Conservation (phyloP, 1,284 basidiomycete species). For the Leccinum subatratum region DNA sequence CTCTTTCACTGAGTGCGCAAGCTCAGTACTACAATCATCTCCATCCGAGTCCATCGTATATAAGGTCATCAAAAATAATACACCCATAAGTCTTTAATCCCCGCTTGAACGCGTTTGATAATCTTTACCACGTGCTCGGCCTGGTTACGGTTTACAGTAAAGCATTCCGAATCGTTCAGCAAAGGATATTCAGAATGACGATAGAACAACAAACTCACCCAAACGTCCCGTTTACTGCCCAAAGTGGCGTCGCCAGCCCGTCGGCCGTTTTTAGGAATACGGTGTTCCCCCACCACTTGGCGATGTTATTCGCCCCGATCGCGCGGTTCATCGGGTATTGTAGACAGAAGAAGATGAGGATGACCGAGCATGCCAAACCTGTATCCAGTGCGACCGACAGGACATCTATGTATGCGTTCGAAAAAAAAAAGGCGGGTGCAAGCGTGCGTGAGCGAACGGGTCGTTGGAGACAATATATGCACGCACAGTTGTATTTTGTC, state of each 20-base stretch:
- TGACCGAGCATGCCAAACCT: constrained; percentile 42
- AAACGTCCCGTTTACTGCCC: constrained; percentile 23
- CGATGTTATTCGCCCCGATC: constrained; percentile 41
- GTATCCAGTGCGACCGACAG: constrained; percentile 50
- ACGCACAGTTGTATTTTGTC: constrained; percentile 50
- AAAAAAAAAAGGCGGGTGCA: neutral
- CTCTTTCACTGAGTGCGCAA: neutral
- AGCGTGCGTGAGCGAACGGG: neutral
- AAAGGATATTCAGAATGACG: neutral
- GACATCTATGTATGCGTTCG: constrained; percentile 32
- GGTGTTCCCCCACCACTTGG: constrained; percentile 53
- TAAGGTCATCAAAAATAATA: neutral
- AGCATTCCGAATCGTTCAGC: neutral
- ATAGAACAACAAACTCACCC: constrained; percentile 16
- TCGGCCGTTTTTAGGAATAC: constrained; percentile 44
- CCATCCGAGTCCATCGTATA: neutral
- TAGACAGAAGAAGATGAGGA: constrained; percentile 47
- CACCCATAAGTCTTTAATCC: neutral
- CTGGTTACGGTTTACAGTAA: neutral
- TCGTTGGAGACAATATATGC: neutral
- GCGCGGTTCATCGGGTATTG: constrained; percentile 42
- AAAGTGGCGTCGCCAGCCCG: constrained; percentile 28
- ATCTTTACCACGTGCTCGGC: neutral
- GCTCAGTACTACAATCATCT: neutral
- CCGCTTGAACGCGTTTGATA: neutral